Conservation (phyloP, 768 basidiomycete genomes). For the Pleurotus salmoneostramineus region DNA sequence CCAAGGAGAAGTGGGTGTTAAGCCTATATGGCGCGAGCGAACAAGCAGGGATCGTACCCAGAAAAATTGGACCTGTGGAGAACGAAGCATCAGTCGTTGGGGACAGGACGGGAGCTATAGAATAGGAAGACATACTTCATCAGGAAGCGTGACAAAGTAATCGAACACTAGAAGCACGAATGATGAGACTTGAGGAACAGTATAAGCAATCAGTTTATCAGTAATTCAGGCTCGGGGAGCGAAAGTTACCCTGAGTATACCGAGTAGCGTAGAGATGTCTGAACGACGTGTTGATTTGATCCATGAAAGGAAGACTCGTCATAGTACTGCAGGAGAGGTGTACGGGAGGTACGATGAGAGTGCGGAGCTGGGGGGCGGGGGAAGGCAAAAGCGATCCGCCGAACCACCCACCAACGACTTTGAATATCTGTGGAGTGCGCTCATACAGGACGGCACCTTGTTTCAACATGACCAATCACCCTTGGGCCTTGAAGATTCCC, state of each 20-base stretch:
- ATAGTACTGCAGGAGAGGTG: too few relatives aligned
- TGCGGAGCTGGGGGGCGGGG: too few relatives aligned
- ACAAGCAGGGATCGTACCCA: not conserved
- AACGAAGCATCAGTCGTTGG: not conserved
- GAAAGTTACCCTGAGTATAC: not conserved
- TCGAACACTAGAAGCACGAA: not conserved
- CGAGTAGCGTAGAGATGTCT: not conserved
- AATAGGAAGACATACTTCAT: not conserved
- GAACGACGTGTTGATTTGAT: not conserved
- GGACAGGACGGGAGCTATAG: not conserved
- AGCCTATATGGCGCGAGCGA: not conserved
- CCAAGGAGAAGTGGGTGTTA: not conserved
- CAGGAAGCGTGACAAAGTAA: conserved; percentile 2
- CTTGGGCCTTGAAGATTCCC: too few relatives aligned
- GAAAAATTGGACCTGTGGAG: not conserved
- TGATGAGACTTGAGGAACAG: not conserved
- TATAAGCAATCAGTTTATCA: not conserved
- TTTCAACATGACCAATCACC: too few relatives aligned
- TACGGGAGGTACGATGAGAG: too few relatives aligned
- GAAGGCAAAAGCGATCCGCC: too few relatives aligned
- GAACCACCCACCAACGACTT: too few relatives aligned
- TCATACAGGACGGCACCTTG: too few relatives aligned
- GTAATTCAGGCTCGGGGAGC: too few relatives aligned
- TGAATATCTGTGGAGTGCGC: too few relatives aligned
- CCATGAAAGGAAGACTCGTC: not conserved